Conservation (phyloP, 805 yeast species). For the Candida glaebosa region DNA sequence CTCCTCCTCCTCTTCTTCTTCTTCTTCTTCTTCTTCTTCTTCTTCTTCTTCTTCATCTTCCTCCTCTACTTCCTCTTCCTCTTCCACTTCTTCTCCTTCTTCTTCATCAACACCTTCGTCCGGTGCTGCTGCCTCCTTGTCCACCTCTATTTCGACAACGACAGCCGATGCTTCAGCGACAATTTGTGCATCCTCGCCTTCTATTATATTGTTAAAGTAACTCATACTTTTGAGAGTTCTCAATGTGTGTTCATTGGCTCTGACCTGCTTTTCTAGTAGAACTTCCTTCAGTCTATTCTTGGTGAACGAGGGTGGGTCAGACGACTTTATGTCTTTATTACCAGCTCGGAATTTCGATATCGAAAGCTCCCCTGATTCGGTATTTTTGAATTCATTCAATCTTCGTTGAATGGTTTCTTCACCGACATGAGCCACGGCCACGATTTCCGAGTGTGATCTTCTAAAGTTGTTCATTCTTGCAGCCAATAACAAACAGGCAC, state of each 20-base stretch:
- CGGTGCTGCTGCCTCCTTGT: constrained; percentile 7
- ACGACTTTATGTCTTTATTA: constrained; percentile 32
- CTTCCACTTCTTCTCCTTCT: neutral
- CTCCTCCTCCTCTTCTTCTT: constrained; percentile 7
- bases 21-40: too few relatives aligned
- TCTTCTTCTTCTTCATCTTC: constrained; percentile 8
- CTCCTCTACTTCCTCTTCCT: constrained; percentile 7
- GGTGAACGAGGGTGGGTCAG: constrained; percentile 82
- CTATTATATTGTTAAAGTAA: neutral
- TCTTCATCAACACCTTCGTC: neutral
- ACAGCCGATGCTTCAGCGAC: constrained; percentile 6
- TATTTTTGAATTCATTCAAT: constrained; percentile 78
- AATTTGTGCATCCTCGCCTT: constrained; percentile 1
- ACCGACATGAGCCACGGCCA: constrained; percentile 92
- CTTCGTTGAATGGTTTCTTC: constrained; percentile 91
- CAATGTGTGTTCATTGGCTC: constrained; percentile 16
- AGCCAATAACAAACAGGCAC: constrained; percentile 89
- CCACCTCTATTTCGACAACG: constrained; percentile 5
- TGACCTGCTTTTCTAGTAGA: constrained; percentile 32
- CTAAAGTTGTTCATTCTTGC: constrained; percentile 96
- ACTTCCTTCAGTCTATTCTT: constrained; percentile 55
- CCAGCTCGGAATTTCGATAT: constrained; percentile 69
- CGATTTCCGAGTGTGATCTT: constrained; percentile 89
- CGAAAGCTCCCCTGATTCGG: constrained; percentile 70
- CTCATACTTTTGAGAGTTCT: constrained; percentile 22